A percentile compares a stretch with the other conserved stretches of the same genome.
phyloP scores from a whole-genome alignment of 495 filamentous ascomycete species.

The Talaromyces borbonicus region DNA sequence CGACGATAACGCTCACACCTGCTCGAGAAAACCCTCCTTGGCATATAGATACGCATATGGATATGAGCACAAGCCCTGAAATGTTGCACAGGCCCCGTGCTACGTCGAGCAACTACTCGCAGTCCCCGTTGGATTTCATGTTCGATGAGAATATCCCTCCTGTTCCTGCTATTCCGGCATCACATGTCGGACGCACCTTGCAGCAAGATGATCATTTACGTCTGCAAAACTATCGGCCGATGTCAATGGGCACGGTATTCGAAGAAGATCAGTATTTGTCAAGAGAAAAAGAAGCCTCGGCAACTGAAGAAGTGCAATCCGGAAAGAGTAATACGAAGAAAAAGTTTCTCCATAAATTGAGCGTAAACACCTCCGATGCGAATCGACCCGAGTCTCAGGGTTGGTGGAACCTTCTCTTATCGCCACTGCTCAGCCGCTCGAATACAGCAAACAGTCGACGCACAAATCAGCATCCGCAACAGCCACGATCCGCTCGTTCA shows the following conservation, averaged over 20 bases:
- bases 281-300: conserved; percentile 1
- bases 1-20: conserved; percentile 58
- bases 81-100: conserved; percentile 25
- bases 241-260: conserved; percentile 45
- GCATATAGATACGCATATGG: conserved; percentile 14
- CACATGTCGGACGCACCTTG: conserved; percentile 19
- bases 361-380: conserved; percentile 30
- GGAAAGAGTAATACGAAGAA: conserved; percentile 12
- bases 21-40: conserved; percentile 53
- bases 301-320: background rate
- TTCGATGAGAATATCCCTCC: conserved; percentile 37
- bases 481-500: conserved; percentile 11
- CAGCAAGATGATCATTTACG: conserved; percentile 18
- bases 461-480: conserved; percentile 22
- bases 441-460: conserved; percentile 23
- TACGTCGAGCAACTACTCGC: conserved; percentile 62
- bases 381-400: conserved; percentile 57
- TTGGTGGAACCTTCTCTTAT: conserved; percentile 84
- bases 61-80: conserved; percentile 16
- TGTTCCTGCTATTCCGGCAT: conserved; percentile 51
- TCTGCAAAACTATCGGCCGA: conserved; percentile 17
- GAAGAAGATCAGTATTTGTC: conserved; percentile 41
- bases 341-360: conserved; percentile 21
- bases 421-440: conserved; percentile 53
- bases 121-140: conserved; percentile 33